Percentiles rank a stretch among this genome's conserved stretches.
These are phyloP conservation scores for Euptelea pleiosperma DNA, from an alignment of 164 flowering plant genomes.

Conservation along the genomic window DNA sequence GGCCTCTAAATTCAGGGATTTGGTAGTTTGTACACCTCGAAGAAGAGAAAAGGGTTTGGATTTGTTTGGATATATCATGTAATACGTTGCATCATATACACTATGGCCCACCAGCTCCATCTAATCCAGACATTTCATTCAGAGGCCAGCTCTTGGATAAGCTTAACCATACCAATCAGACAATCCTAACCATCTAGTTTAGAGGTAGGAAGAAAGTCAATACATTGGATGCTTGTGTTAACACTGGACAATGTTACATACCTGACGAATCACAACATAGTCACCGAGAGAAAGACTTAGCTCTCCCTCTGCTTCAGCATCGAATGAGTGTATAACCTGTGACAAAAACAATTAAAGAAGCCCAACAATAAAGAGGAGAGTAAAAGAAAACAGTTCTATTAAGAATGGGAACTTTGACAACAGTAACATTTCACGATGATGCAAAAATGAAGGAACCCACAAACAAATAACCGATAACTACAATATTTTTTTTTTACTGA, in stretches of 20 bases:
- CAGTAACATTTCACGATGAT: too few species aligned
- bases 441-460: neutral
- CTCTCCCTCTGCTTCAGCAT: slow-evolving; percentile 80
- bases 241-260: slow-evolving; percentile 18
- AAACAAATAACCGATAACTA: neutral
- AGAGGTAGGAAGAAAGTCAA: neutral
- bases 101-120: neutral
- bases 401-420: neutral
- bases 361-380: neutral
- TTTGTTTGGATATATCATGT: neutral
- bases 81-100: too few species aligned
- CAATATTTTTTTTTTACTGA: too few species aligned
- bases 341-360: neutral
- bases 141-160: neutral
- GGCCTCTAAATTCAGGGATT: neutral
- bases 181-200: neutral
- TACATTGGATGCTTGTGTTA: neutral
- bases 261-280: slow-evolving; percentile 71
- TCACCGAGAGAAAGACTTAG: slow-evolving; percentile 62
- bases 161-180: neutral
- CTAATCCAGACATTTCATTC: neutral
- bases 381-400: neutral
- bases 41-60: neutral
- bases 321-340: slow-evolving; percentile 79
- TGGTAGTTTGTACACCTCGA: neutral